Base-by-base conservation (phyloP, 805 yeast genomes). In the Candida nitratophila region DNA sequence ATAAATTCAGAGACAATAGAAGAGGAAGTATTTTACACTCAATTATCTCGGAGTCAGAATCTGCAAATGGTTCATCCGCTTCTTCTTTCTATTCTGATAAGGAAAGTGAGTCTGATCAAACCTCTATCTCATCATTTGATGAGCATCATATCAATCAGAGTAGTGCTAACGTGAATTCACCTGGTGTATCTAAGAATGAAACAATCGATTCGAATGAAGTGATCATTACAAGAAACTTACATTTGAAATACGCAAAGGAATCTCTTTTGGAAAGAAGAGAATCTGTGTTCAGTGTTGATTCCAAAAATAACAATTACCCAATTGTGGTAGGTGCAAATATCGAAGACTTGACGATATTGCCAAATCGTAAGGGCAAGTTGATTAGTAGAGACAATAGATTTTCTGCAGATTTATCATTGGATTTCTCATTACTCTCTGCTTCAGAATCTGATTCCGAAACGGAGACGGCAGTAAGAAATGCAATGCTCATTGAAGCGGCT, bases 1-100 rank as follows among this genome's bases (percentile, higher is more conserved):
- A 34, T 19, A 34, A 17, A 16, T 6, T 6, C 7, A n/a, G 4
- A 12, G 19, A 19, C 20, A 8, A 16, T 11, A 43, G 39, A 26
- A 43, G 51, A 36, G 50, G 42, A 35, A 52, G 55, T 24, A 40
- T 53, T 2, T 39, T 53, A 21, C 48, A 46, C n/a, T 44, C 54
- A 11, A 50, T 53, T 12, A 34, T 53, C 6, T 38, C 51, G 3
- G 53, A 50, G 27, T 53, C 44, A 14, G 50, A 52, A 37, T 16
- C 33, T 6, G 30, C 33, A 48, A 43, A 15, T 41, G 16, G 33
- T 12, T 30, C 33, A 30, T 5, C 16, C 14, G 33, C 15, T 30
- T 30, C 33, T 16, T 33, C 36, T 6, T 15, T 33, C 11, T 33
- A 33, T 33, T 33, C 36, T 37, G 43, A 43, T 16, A 16, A 31